Percentiles rank a stretch among this genome's conserved stretches.
Conservation (phyloP, 306 rosid genomes). For the Arachis hypogaea region DNA sequence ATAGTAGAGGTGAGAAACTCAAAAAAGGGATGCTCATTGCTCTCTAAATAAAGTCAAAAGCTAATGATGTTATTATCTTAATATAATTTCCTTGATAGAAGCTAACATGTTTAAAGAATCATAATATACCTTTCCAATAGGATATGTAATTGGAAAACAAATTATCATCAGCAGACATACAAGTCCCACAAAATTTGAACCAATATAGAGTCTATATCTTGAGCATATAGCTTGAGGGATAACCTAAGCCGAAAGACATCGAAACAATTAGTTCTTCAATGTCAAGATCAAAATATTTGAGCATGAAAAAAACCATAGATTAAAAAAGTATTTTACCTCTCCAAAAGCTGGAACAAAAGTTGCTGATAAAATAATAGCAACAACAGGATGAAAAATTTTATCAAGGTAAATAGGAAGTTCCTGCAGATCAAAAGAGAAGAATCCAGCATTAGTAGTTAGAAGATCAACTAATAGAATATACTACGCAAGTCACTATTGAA, state of each 20-base stretch:
- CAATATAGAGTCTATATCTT: conserved; percentile 73
- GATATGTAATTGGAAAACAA: conserved; percentile 79
- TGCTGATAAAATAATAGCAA: too few relatives aligned
- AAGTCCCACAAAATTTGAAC: conserved; percentile 79
- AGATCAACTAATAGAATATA: too few relatives aligned
- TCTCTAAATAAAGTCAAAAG: background rate
- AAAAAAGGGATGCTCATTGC: background rate
- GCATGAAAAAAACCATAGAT: conserved; percentile 3
- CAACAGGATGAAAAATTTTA: too few relatives aligned
- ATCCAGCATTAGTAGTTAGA: conserved; percentile 59
- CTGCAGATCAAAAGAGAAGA: too few relatives aligned
- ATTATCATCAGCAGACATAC: conserved; percentile 75
- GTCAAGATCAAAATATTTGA: conserved; percentile 18
- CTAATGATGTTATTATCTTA: background rate
- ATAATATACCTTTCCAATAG: conserved; percentile 74
- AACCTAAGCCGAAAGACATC: conserved; percentile 51
- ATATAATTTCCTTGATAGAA: conserved; percentile 13
- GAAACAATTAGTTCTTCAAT: conserved; percentile 35
- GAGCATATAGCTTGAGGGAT: conserved; percentile 95
- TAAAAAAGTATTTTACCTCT: conserved; percentile 54
- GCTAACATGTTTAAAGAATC: conserved; percentile 6
- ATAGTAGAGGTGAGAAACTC: background rate
- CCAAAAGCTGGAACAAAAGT: conserved; percentile 57
- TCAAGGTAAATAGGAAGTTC: too few relatives aligned
- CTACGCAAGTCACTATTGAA: too few relatives aligned